Base-by-base conservation (phyloP, 371 early-diverging fungal genomes). In the Lichtheimia hyalospora region DNA sequence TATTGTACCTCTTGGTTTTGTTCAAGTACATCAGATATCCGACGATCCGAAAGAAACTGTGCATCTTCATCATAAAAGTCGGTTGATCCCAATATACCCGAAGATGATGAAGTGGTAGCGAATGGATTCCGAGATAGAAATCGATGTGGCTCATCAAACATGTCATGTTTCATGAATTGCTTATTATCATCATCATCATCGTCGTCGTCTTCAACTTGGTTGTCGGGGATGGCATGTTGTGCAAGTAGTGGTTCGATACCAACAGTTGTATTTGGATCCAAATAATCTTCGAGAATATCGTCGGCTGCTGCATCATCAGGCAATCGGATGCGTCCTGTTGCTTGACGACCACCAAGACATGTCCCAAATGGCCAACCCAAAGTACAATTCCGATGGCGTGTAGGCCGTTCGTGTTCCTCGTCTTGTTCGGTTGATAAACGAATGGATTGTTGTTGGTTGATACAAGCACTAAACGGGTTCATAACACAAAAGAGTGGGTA, bases 41-140 rank as follows among this genome's bases (percentile, higher is more conserved):
- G 68, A 28, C 63, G 62, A 39, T 67, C 68, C 4, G 68, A 60
- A 20, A 67, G 51, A 23, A 63, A 58, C 21, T 62, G 50, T 10
- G 68, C 68, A 46, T 67, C 68, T 20, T 63, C 68, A 16, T 58
- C 43, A 41, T 59, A 57, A n/a, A 40, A 23, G 20, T 43, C 42
- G 25, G 48, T 34, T 5, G 18, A 46, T n/a, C 18, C 57, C 34
- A 34, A 8, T 34, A 34, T 34, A 13, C 34, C 46, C 14, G 49
- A 48, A n/a, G 44, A 23, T 15, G 23, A 48, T 14, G 52, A 39
- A 43, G 60, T 39, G 10, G 57, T 55, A 3, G 60, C 60, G 48
- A 60, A 60, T 3, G 60, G 60, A 28, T 65, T 65, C 15, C 64
- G 53, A 10, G 64, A 59, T 14, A 64, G 51, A 25, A 64, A 64